Base-by-base conservation (phyloP, 2,329 filamentous ascomycete species). In the Cordyceps tenuipes region DNA sequence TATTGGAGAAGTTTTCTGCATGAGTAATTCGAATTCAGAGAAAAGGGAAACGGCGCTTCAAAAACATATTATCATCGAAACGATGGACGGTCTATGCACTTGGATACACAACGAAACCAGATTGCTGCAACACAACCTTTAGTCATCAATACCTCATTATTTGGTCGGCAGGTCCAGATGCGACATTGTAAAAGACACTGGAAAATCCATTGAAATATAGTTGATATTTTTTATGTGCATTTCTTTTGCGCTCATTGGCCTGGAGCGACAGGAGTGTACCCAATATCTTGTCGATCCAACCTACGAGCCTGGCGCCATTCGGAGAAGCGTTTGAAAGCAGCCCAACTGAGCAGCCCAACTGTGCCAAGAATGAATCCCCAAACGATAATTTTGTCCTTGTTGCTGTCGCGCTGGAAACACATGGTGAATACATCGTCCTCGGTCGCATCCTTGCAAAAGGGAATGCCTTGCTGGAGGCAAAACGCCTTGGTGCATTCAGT, bases 321-420 rank as follows among this genome's bases (percentile, higher is more conserved):
- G 34, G 79, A 60, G 47, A 80, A 68, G 56, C 77, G 77, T 70
- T 77, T 79, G 61, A 80, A 73, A 8, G 75, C 81, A 7, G 84
- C 82, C 83, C 83, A 87, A 29, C 78, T 82, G 54, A 87, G 72
- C 62, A 87, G 69, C 0, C 82, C 83, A 4, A 78, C 67, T 0
- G 82, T 86, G 57, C 79, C 82, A 10, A 84, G 68, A 53, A 87
- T 79, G 71, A 87, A 87, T 1, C 75, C 79, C 79, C 84, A 84
- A 4, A 87, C 84, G 41, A 87, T 86, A 65, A 86, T 78, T 72
- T 81, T 80, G 71, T 87, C 84, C 73, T 87, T 87, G 70, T 80
- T 79, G 69, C 81, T 84, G 70, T 87, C 84, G 64, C 84, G 80
- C 76, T 87, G 83, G 72, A 87, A 87, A 69, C 84, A 87, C 68